Evolutionary conservation across 768 basidiomycete genomes (phyloP).

Genomic region (Boletellus ananiceps): DNA sequence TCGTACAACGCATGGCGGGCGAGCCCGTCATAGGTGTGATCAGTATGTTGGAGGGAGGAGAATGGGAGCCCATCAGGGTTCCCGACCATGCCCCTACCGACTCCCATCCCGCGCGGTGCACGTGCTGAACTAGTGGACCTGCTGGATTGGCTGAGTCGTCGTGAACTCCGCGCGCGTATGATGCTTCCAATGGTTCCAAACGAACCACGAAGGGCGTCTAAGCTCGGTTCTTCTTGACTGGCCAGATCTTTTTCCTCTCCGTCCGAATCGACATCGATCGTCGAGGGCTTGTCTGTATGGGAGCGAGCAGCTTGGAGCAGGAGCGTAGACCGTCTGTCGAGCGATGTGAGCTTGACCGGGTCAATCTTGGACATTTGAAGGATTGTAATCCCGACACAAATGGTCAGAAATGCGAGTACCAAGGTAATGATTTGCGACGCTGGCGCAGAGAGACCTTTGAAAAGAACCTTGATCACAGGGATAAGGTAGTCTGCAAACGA

Average conservation of each 20-base stretch:
- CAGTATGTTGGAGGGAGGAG: slow-evolving; percentile 25
- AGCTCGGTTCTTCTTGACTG: slow-evolving; percentile 84
- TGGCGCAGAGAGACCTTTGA: slow-evolving; percentile 81
- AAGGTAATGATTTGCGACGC: slow-evolving; percentile 81
- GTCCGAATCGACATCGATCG: slow-evolving; percentile 33
- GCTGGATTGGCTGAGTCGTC: slow-evolving; percentile 48
- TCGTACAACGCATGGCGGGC: slow-evolving; percentile 86
- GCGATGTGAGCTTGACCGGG: slow-evolving; percentile 66
- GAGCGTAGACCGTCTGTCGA: slow-evolving; percentile 88
- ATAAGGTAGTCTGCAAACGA: slow-evolving; percentile 1
- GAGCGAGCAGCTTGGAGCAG: slow-evolving; percentile 80
- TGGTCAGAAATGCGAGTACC: slow-evolving; percentile 87
- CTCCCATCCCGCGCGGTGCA: slow-evolving; percentile 17
- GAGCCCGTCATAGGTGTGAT: slow-evolving; percentile 46
- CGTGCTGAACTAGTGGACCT: slow-evolving; percentile 23
- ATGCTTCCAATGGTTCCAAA: slow-evolving; percentile 92
- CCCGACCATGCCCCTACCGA: slow-evolving; percentile 28
- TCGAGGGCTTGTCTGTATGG: slow-evolving; percentile 53
- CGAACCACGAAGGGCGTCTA: slow-evolving; percentile 86
- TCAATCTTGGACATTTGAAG: slow-evolving; percentile 96
- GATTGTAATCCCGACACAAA: slow-evolving; percentile 89
- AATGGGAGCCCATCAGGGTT: slow-evolving; percentile 22
- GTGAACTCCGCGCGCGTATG: slow-evolving; percentile 62
- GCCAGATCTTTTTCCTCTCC: slow-evolving; percentile 57
- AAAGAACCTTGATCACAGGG: slow-evolving; percentile 60